phyloP scores from a whole-genome alignment of 352 stramenopile species.

The Plasmopara halstedii region DNA sequence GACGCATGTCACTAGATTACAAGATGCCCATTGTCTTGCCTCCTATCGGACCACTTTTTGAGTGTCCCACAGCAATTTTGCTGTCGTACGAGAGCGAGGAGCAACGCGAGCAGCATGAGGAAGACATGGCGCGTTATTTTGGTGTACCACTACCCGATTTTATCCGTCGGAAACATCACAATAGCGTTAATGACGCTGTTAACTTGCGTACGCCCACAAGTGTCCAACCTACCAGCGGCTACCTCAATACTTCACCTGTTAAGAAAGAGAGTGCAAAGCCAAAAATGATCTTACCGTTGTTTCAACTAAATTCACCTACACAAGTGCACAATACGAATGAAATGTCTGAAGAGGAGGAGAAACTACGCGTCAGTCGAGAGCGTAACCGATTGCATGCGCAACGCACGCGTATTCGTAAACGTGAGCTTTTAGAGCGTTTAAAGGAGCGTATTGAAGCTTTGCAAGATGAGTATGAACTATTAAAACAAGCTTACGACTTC shows the following conservation, averaged over 20 bases:
- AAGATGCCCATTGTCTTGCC: slow-evolving; percentile 39
- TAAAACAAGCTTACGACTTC: slow-evolving; percentile 74
- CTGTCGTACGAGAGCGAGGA: slow-evolving; percentile 25
- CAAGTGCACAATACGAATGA: slow-evolving; percentile 11
- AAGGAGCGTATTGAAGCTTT: slow-evolving; percentile 62
- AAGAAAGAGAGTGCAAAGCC: slow-evolving; percentile 41
- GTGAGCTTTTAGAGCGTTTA: slow-evolving; percentile 63
- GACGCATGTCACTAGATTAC: slow-evolving; percentile 28
- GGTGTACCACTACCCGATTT: slow-evolving; percentile 23
- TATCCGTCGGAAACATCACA: slow-evolving; percentile 11
- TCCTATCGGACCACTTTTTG: slow-evolving; percentile 49
- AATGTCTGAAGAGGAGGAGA: slow-evolving; percentile 38
- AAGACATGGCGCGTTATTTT: slow-evolving; percentile 34
- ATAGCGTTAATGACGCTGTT: slow-evolving; percentile 6
- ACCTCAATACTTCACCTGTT: slow-evolving; percentile 52
- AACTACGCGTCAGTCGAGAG: slow-evolving; percentile 63
- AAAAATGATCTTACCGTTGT: slow-evolving; percentile 22
- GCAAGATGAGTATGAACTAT: slow-evolving; percentile 46
- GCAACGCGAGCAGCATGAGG: slow-evolving; percentile 23
- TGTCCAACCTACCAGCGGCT: slow-evolving; percentile 28
- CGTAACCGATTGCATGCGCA: slow-evolving; percentile 71
- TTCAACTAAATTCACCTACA: slow-evolving; percentile 40
- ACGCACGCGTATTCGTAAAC: slow-evolving; percentile 67
- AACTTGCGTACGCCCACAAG: slow-evolving; percentile 54
- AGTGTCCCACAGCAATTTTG: slow-evolving; percentile 1